These are phyloP conservation scores for Capronia epimyces DNA, from an alignment of 2,329 filamentous ascomycete genomes.

Conservation along the genomic window DNA sequence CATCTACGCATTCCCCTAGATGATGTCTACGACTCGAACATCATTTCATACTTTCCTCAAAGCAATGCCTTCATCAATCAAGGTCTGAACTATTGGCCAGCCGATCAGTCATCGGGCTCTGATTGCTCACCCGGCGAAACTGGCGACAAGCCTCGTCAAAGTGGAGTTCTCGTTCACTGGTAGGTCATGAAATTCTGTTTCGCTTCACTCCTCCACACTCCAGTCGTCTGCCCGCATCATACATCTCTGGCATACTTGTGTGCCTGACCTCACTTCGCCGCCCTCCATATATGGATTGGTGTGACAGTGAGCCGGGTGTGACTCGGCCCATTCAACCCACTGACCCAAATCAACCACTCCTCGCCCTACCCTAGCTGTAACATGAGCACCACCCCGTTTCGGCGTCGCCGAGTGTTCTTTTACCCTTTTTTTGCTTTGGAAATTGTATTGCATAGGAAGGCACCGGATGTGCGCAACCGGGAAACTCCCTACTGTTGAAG, in stretches of 20 bases:
- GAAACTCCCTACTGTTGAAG: neutral
- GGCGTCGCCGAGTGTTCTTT: slow-evolving; percentile 9
- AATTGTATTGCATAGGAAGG: neutral
- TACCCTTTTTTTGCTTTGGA: neutral
- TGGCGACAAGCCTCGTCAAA: slow-evolving; percentile 27
- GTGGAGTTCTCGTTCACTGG: slow-evolving; percentile 64
- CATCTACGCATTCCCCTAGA: slow-evolving; percentile 80
- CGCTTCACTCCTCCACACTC: slow-evolving; percentile 2
- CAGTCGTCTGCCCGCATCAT: neutral
- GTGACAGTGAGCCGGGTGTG: neutral
- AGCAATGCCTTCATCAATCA: slow-evolving; percentile 79
- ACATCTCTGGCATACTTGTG: neutral
- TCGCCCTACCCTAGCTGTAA: neutral
- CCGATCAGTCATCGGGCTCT: neutral
- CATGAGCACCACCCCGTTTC: neutral
- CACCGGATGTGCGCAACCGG: neutral
- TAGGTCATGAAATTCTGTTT: slow-evolving; percentile 42
- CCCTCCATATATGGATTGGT: neutral
- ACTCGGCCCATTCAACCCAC: neutral
- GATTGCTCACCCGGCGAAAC: neutral
- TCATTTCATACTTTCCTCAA: slow-evolving; percentile 71
- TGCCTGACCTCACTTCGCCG: neutral
- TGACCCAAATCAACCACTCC: neutral
- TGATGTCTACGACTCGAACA: slow-evolving; percentile 82
- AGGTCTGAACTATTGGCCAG: slow-evolving; percentile 50